Percentiles rank a stretch among this genome's conserved stretches.
Conservation (phyloP, 495 filamentous ascomycete genomes). For the Neurospora intermedia region DNA sequence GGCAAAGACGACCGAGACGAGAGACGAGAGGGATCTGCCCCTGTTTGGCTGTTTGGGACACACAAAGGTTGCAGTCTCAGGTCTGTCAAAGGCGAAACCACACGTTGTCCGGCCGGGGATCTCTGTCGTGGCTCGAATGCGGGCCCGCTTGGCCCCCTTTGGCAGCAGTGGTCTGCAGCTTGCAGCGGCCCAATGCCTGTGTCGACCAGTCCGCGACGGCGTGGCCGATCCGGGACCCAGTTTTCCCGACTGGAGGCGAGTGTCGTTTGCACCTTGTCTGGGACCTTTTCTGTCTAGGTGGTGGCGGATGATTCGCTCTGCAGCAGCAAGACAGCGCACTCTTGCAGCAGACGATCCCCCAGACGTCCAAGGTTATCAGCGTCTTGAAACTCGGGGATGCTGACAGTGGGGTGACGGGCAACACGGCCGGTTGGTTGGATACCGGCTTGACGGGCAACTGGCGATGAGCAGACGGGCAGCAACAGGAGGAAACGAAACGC, state of each 20-base stretch:
- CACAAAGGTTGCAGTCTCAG: not conserved
- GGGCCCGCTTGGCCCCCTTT: conserved; percentile 21
- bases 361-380: not conserved
- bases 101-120: conserved; percentile 14
- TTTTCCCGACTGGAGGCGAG: conserved; percentile 10
- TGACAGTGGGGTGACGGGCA: not conserved
- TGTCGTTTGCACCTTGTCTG: not conserved
- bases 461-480: conserved; percentile 1
- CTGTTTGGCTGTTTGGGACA: too few relatives aligned
- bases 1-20: not conserved
- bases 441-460: not conserved
- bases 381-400: not conserved
- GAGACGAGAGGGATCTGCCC: too few relatives aligned
- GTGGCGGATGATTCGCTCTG: conserved; percentile 14
- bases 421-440: not conserved
- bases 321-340: not conserved
- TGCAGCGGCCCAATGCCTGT: conserved; percentile 39
- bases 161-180: conserved; percentile 38
- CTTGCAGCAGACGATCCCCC: not conserved
- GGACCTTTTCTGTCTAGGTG: conserved; percentile 6
- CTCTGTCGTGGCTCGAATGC: conserved; percentile 54
- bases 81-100: not conserved
- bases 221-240: conserved; percentile 21
- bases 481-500: not conserved
- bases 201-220: conserved; percentile 30